These are phyloP conservation scores for Aspergillus aculeatus DNA, from an alignment of 2,329 filamentous ascomycete species.

Conservation along the genomic window DNA sequence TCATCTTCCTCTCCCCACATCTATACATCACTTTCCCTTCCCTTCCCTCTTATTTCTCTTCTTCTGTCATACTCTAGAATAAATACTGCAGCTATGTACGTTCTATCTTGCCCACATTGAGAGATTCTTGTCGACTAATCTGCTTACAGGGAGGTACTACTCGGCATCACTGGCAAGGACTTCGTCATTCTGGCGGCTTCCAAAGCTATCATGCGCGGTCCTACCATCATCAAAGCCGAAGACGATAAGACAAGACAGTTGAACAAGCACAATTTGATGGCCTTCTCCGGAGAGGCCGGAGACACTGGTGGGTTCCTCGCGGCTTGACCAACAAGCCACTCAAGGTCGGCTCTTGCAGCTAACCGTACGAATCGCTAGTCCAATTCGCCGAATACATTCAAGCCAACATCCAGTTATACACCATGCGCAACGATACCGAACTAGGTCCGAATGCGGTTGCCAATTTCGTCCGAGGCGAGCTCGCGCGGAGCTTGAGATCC, in stretches of 20 bases:
- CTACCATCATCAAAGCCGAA: slow-evolving; percentile 87
- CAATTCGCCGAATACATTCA: slow-evolving; percentile 99
- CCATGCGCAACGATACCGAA: slow-evolving; percentile 94
- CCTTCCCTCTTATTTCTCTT: slow-evolving; percentile 16
- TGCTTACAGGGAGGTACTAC: slow-evolving; percentile 80
- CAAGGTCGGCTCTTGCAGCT: slow-evolving; percentile 9
- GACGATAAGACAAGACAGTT: slow-evolving; percentile 95
- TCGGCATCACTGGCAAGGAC: slow-evolving; percentile 98
- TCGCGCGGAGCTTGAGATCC: slow-evolving; percentile 85
- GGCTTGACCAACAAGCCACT: slow-evolving; percentile 1
- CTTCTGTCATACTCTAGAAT: background rate
- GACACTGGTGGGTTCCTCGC: slow-evolving; percentile 69
- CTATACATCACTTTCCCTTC: slow-evolving; percentile 20
- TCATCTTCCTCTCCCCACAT: slow-evolving; percentile 22
- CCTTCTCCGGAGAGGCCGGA: slow-evolving; percentile 92
- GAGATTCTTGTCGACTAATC: slow-evolving; percentile 17
- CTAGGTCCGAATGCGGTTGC: slow-evolving; percentile 85
- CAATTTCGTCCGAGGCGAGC: slow-evolving; percentile 89
- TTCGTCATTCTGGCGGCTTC: slow-evolving; percentile 97
- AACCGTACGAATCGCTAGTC: slow-evolving; percentile 53
- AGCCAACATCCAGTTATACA: slow-evolving; percentile 96
- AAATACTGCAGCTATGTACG: slow-evolving; percentile 29
- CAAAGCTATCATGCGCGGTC: slow-evolving; percentile 96
- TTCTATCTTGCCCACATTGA: slow-evolving; percentile 9
- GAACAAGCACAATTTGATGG: slow-evolving; percentile 93